Base-by-base conservation (phyloP, 1,284 basidiomycete species). In the Cryptococcus amylolentus region DNA sequence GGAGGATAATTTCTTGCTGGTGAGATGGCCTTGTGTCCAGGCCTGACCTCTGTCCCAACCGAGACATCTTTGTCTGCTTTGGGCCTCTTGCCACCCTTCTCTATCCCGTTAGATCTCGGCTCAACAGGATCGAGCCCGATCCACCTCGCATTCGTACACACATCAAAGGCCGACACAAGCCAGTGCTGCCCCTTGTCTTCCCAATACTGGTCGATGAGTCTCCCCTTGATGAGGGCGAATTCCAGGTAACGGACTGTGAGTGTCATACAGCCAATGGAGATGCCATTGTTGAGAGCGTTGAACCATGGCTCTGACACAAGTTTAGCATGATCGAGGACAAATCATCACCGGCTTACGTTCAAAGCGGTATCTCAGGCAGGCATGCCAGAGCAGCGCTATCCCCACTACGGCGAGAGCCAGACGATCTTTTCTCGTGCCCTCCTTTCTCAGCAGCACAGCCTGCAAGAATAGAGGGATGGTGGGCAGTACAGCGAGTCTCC, bases 231-330 rank as follows among this genome's bases (percentile, higher is more conserved):
- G 1, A 71, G 47, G 2, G 54, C 66, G 31, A 70, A 71, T 55
- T 76, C 73, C 52, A 70, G 18, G 35, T 68, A 63, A 49, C 72
- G 70, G 37, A 64, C 52, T 4, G 55, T 49, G 2, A 72, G 52
- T 49, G 73, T 71, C 9, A 76, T 44, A 23, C 56, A 52, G 23
- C 62, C 56, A 20, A 74, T 66, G 4, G 58, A 63, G 26, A 67
- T 20, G 31, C 60, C 65, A 42, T 66, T 63, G 56, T 74, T 74
- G 55, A 70, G 65, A 0, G 65, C 67, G 47, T 71, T 70, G 41
- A 60, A 51, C 28, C 61, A 51, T 27, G 65, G 66, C 49, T 66
- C 71, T 73, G 55, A 16, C 9, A 18, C 14, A 37, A 16, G 9
- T 37, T 48, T 2, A 23, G 26, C 9, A 9, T 26, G 10, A 52